Base-by-base conservation (phyloP, 2,329 filamentous ascomycete genomes). In the Claviceps sp. region DNA sequence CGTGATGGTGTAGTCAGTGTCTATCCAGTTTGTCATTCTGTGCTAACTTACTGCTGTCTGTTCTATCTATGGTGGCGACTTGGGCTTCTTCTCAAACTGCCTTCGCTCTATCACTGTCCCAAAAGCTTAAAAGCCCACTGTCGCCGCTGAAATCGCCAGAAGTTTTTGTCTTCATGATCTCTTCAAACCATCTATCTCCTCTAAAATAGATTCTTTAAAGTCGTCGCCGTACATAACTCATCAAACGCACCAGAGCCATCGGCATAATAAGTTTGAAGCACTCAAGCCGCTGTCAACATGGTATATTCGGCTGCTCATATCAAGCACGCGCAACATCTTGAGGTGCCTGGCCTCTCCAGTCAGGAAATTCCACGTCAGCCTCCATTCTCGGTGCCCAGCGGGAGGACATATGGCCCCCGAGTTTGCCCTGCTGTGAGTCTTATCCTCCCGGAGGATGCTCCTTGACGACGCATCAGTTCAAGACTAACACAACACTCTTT, bases 111-210 rank as follows among this genome's bases (percentile, higher is more conserved):
- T 20, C 22, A 39, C 39, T 47, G 11, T 51, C 56, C 54, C 55
- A 57, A 64, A 65, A 64, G 55, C 61, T 66, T 65, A 66, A 66
- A 67, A 62, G 55, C 52, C 58, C 59, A 57, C 53, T 56, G 58
- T 57, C 59, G 61, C 64, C 63, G 61, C 61, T 34, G 29, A 26
- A 17, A 20, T 26, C 34, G 42, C 20, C 3, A 5, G 8, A 14
- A 5, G 11, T 39, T 7, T n/a, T 26, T 14, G 36, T 45, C 13
- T 13, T 3, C 4, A 34, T 23, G 2, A 13, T 16, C 49, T 45
- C n/a, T 45, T 5, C 42, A 40, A 11, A 45, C 9, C 29, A 34
- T 34, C 29, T 11, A 11, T 11, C 29, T 34, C 29, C 29, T 34
- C 8, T 9, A 34, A 34, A 11, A 34, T 4, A 34, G 8, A 34